phyloP scores from a whole-genome alignment of 805 yeast genomes.

The Candida yuanshanica region DNA sequence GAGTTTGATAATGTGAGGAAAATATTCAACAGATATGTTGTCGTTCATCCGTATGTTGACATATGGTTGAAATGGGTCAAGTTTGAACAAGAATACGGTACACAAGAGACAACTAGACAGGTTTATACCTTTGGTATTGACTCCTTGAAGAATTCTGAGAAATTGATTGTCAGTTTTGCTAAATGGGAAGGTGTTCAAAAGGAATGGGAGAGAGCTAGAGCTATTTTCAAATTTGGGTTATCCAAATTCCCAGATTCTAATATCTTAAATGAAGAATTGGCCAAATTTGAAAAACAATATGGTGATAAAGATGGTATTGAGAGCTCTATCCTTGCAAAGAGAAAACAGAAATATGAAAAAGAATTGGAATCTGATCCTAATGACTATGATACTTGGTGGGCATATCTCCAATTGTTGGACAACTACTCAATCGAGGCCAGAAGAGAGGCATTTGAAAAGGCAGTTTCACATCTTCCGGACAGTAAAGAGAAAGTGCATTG shows the following conservation, averaged over 20 bases:
- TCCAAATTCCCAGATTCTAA: constrained; percentile 36
- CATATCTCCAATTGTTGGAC: constrained; percentile 48
- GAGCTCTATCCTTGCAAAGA: constrained; percentile 42
- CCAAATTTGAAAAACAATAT: constrained; percentile 59
- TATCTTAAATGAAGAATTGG: constrained; percentile 35
- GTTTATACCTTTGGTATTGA: constrained; percentile 68
- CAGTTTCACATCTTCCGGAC: constrained; percentile 36
- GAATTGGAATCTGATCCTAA: constrained; percentile 39
- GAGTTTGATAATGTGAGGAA: constrained; percentile 52
- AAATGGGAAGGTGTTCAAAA: constrained; percentile 58
- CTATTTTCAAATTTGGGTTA: constrained; percentile 49
- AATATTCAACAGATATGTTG: constrained; percentile 52
- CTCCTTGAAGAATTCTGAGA: constrained; percentile 30
- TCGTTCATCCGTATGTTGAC: constrained; percentile 42
- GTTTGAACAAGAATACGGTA: constrained; percentile 56
- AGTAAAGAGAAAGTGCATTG: constrained; percentile 40
- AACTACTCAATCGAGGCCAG: constrained; percentile 28
- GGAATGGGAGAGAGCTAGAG: constrained; percentile 59
- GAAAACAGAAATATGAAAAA: constrained; percentile 51
- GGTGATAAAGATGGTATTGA: constrained; percentile 55
- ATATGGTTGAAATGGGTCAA: constrained; percentile 75
- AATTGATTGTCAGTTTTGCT: constrained; percentile 51
- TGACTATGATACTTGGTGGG: constrained; percentile 85
- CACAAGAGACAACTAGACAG: constrained; percentile 43
- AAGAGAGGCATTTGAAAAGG: constrained; percentile 37